Evolutionary conservation across 495 filamentous ascomycete species (phyloP).

Genomic region (Podospora pseudoanserina): DNA sequence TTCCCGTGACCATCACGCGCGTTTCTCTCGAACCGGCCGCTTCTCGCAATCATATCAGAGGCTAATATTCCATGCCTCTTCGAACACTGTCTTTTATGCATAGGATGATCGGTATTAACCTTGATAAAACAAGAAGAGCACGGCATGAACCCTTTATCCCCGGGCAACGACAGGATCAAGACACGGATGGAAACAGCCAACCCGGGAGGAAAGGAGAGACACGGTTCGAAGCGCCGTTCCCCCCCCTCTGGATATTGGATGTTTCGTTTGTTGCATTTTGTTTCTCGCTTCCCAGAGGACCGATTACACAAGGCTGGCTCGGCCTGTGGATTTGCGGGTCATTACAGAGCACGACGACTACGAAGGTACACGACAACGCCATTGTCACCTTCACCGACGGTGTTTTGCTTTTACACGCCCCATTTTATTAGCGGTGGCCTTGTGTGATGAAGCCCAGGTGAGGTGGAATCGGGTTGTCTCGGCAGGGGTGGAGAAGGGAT

Average conservation of each 20-base stretch:
- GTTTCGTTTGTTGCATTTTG: not conserved
- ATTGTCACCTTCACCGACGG: not conserved
- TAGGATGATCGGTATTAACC: slow-evolving; percentile 18
- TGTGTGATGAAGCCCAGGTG: not conserved
- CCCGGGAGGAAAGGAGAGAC: not conserved
- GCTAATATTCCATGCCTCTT: slow-evolving; percentile 1
- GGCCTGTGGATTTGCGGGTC: not conserved
- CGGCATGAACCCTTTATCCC: slow-evolving; percentile 1
- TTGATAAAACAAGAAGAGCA: slow-evolving; percentile 13
- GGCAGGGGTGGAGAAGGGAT: slow-evolving; percentile 1
- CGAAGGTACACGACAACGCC: not conserved
- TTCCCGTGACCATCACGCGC: not conserved
- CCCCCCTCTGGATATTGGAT: not conserved
- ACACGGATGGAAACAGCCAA: not conserved
- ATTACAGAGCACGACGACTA: not conserved
- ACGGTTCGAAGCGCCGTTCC: not conserved
- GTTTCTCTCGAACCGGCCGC: not conserved
- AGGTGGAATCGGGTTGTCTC: not conserved
- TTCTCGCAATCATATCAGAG: not conserved
- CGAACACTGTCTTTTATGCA: not conserved
- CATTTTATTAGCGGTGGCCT: not conserved
- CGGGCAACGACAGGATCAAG: slow-evolving; percentile 2
- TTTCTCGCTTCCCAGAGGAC: not conserved
- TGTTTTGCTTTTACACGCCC: not conserved
- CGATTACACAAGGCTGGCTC: too few species aligned